Conservation (phyloP, 1,139 yeast species). For the Taphrina pruni region DNA sequence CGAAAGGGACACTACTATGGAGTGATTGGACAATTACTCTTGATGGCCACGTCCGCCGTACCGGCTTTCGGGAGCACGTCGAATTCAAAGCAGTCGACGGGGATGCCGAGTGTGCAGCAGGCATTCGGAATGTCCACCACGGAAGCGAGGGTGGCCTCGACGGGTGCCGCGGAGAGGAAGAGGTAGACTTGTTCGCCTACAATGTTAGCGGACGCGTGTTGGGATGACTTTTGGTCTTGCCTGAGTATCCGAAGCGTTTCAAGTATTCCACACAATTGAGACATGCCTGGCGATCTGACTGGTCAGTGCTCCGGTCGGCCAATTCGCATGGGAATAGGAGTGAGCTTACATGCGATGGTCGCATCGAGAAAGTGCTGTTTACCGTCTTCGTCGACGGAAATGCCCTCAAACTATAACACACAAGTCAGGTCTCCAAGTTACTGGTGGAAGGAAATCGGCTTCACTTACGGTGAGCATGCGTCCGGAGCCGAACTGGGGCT, state of each 20-base stretch:
- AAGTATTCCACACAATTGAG: conserved; percentile 59
- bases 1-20: background rate
- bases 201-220: background rate
- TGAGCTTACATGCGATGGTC: conserved; percentile 56
- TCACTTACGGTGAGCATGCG: conserved; percentile 54
- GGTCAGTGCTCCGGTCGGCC: background rate
- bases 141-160: conserved; percentile 61
- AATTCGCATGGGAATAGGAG: background rate
- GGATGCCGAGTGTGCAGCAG: conserved; percentile 60
- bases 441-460: background rate
- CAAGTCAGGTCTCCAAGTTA: background rate
- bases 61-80: conserved; percentile 52
- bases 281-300: conserved; percentile 55
- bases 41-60: conserved; percentile 24
- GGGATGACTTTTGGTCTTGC: no score
- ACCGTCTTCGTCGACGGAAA: conserved; percentile 59
- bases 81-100: conserved; percentile 61
- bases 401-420: conserved; percentile 55
- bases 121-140: conserved; percentile 62
- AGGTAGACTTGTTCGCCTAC: conserved; percentile 58
- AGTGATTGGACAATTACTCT: conserved; percentile 30
- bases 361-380: conserved; percentile 57
- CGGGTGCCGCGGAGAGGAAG: conserved; percentile 58
- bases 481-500: conserved; percentile 57
- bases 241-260: conserved; percentile 59